A percentile compares a stretch with the other conserved stretches of the same genome.
Conservation (phyloP, 345 rosid species). For the Gossypium stocksii region DNA sequence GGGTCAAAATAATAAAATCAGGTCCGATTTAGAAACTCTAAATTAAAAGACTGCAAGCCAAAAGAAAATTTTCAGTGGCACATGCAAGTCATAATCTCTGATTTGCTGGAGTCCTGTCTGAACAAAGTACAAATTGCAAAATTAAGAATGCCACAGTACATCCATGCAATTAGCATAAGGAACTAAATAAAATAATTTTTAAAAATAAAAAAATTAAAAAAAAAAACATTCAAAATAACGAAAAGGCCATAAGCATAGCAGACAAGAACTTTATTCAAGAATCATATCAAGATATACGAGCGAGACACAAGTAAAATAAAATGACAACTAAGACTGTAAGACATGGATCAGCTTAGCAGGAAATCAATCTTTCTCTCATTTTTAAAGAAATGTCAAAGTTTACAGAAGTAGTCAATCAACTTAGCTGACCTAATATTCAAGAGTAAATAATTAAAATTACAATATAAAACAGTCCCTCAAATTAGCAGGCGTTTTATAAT, state of each 20-base stretch:
- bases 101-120: background rate
- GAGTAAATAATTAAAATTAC: constrained; percentile 6
- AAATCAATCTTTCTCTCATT: constrained; percentile 3
- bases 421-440: constrained; percentile 11
- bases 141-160: background rate
- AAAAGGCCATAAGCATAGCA: background rate
- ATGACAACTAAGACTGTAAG: background rate
- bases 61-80: background rate
- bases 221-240: background rate
- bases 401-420: constrained; percentile 16
- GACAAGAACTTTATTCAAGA: constrained; percentile 6
- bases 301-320: background rate
- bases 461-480: background rate
- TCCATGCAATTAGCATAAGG: background rate
- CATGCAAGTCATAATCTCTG: constrained; percentile 4
- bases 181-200: background rate
- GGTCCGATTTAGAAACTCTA: background rate
- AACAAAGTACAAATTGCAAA: background rate
- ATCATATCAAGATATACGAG: background rate
- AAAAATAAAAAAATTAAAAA: too few species aligned
- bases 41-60: background rate
- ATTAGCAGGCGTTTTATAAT: constrained; percentile 1
- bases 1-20: background rate
- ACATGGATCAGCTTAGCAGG: background rate
- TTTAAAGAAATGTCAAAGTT: background rate